These are phyloP conservation scores for Cicer arietinum DNA, from an alignment of 306 rosid species.

Conservation along the genomic window DNA sequence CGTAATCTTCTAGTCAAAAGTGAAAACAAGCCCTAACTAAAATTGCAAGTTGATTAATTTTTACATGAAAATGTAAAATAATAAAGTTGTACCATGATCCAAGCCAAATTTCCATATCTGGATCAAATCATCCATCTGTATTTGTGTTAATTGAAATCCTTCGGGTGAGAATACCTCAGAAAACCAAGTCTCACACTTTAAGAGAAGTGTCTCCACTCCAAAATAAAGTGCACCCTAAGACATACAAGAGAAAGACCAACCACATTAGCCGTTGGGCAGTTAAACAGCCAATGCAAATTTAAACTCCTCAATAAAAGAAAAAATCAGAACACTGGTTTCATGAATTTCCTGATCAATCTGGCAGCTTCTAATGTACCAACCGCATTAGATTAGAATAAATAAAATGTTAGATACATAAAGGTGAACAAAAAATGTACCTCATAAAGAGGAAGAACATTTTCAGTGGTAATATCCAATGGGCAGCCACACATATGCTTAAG, in stretches of 20 bases:
- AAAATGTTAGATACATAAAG: constrained; percentile 3
- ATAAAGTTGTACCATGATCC: constrained; percentile 57
- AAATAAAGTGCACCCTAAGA: constrained; percentile 82
- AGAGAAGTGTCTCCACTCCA: constrained; percentile 73
- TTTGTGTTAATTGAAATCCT: constrained; percentile 41
- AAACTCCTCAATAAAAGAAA: constrained; percentile 34
- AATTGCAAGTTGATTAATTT: constrained; percentile 14
- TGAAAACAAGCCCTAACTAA: not conserved
- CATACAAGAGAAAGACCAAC: constrained; percentile 37
- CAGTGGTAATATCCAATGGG: constrained; percentile 52
- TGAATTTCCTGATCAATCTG: not conserved
- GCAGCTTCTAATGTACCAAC: not conserved
- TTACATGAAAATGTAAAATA: constrained; percentile 19
- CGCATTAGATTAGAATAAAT: not conserved
- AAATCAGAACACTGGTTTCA: not conserved
- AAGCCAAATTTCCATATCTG: constrained; percentile 69
- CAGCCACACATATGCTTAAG: constrained; percentile 61
- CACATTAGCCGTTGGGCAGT: constrained; percentile 3
- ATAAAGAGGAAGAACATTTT: constrained; percentile 62
- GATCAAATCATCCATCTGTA: constrained; percentile 65
- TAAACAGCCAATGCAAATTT: constrained; percentile 4
- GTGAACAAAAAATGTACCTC: constrained; percentile 57
- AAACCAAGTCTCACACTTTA: constrained; percentile 71
- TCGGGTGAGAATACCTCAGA: constrained; percentile 52
- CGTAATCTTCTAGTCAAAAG: constrained; percentile 17